Evolutionary conservation across 805 yeast genomes (phyloP).

Genomic region (Hanseniaspora nectarophila): DNA sequence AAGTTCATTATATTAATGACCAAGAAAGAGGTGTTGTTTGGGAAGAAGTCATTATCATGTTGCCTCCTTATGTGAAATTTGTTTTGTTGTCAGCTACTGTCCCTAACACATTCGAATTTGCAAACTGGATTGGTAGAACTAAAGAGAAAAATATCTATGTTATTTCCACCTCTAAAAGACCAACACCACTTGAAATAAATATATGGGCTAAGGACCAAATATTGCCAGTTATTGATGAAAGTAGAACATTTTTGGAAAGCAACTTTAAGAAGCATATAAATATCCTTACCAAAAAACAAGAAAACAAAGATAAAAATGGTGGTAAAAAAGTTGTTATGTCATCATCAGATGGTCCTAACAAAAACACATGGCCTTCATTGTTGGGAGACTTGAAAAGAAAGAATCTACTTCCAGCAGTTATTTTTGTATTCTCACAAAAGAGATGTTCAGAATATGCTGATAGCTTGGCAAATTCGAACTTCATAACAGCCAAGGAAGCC

Average conservation of each 20-base stretch:
- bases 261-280: slow-evolving; percentile 55
- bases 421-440: slow-evolving; percentile 87
- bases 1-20: slow-evolving; percentile 95
- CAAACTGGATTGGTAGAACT: slow-evolving; percentile 96
- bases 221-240: slow-evolving; percentile 61
- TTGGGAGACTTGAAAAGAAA: slow-evolving; percentile 58
- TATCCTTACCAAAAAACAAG: slow-evolving; percentile 35
- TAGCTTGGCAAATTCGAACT: slow-evolving; percentile 58
- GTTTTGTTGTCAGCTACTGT: slow-evolving; percentile 91
- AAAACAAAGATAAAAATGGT: slow-evolving; percentile 28
- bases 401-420: slow-evolving; percentile 76
- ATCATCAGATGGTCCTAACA: slow-evolving; percentile 48
- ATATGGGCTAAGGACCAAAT: slow-evolving; percentile 71
- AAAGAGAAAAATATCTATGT: slow-evolving; percentile 93
- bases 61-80: slow-evolving; percentile 90
- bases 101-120: slow-evolving; percentile 96
- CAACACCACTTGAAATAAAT: slow-evolving; percentile 83
- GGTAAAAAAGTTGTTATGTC: slow-evolving; percentile 21
- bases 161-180: slow-evolving; percentile 90
- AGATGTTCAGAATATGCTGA: slow-evolving; percentile 89
- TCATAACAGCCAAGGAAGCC: slow-evolving; percentile 72
- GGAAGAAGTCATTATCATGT: slow-evolving; percentile 97
- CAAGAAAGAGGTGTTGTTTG: slow-evolving; percentile 96
- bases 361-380: slow-evolving; percentile 63
- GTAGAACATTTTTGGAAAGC: slow-evolving; percentile 52